phyloP scores from a whole-genome alignment of 805 yeast genomes.

The Yarrowia bubula region DNA sequence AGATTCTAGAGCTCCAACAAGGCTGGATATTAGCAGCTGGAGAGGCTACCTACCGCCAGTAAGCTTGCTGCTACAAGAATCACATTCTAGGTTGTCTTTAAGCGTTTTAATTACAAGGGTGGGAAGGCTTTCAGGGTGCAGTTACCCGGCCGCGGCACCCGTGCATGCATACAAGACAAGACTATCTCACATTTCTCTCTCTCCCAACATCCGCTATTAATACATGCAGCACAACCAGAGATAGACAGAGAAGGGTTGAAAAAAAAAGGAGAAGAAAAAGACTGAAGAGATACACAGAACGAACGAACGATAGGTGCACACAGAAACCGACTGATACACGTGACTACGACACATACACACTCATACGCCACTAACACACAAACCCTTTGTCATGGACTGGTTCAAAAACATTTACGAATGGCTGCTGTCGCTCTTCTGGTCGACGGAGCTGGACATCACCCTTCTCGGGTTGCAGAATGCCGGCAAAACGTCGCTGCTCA shows the following conservation, averaged over 20 bases:
- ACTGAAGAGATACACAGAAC: too few relatives aligned
- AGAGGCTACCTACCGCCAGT: too few relatives aligned
- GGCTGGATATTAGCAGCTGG: too few relatives aligned
- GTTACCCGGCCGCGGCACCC: background rate
- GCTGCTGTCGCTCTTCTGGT: slow-evolving; percentile 39
- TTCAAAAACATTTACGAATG: slow-evolving; percentile 34
- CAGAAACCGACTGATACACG: background rate
- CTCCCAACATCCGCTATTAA: background rate
- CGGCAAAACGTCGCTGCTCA: slow-evolving; percentile 41
- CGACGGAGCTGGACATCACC: slow-evolving; percentile 39
- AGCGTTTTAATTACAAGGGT: background rate
- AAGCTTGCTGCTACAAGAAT: background rate
- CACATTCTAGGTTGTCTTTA: background rate
- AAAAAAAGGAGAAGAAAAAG: too few relatives aligned
- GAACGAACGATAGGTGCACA: too few relatives aligned
- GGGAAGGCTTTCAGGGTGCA: background rate
- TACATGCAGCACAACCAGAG: background rate
- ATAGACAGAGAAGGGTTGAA: too few relatives aligned
- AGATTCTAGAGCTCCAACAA: too few relatives aligned
- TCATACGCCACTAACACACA: background rate
- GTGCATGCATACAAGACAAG: background rate
- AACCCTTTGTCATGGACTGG: background rate
- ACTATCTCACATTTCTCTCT: too few relatives aligned
- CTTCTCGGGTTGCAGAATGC: slow-evolving; percentile 43
- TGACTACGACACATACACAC: background rate